A percentile compares a stretch with the other conserved stretches of the same genome.
These are phyloP conservation scores for Russula emetica DNA, from an alignment of 768 basidiomycete species.

Conservation along the genomic window DNA sequence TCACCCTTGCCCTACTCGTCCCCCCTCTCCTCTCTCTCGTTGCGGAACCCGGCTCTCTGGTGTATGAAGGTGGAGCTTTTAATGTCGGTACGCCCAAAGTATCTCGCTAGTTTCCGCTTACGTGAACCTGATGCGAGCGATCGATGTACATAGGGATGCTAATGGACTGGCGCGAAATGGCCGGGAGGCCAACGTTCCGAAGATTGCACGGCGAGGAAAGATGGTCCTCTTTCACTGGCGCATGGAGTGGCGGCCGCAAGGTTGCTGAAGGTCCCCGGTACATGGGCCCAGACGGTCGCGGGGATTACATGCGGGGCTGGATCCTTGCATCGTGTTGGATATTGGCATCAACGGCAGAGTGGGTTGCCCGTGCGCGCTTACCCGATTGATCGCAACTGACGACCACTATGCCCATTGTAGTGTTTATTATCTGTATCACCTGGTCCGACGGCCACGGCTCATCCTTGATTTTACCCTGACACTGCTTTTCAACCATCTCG, in stretches of 20 bases:
- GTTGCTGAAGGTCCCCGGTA: slow-evolving; percentile 55
- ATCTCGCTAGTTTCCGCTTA: background rate
- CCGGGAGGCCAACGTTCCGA: slow-evolving; percentile 72
- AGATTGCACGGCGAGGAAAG: slow-evolving; percentile 58
- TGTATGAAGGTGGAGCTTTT: slow-evolving; percentile 74
- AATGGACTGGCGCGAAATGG: slow-evolving; percentile 98
- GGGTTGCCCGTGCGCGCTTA: slow-evolving; percentile 37
- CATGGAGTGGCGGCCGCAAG: slow-evolving; percentile 77
- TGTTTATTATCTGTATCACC: slow-evolving; percentile 77
- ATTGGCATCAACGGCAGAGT: slow-evolving; percentile 80
- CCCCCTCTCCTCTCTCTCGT: slow-evolving; percentile 75
- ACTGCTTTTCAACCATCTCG: slow-evolving; percentile 84
- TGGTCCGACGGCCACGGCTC: slow-evolving; percentile 87
- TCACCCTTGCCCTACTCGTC: slow-evolving; percentile 76
- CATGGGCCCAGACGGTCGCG: slow-evolving; percentile 61
- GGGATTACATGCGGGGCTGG: slow-evolving; percentile 84
- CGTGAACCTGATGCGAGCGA: slow-evolving; percentile 8
- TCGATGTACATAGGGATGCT: slow-evolving; percentile 58
- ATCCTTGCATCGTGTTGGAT: slow-evolving; percentile 86
- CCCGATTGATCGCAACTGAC: slow-evolving; percentile 17
- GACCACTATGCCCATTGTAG: slow-evolving; percentile 33
- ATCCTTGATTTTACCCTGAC: slow-evolving; percentile 94
- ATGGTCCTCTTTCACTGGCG: slow-evolving; percentile 65
- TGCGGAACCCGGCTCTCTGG: slow-evolving; percentile 65
- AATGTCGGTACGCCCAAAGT: slow-evolving; percentile 58